Conservation (phyloP, 2,329 filamentous ascomycete genomes). For the Ilyonectria mors-panacis region DNA sequence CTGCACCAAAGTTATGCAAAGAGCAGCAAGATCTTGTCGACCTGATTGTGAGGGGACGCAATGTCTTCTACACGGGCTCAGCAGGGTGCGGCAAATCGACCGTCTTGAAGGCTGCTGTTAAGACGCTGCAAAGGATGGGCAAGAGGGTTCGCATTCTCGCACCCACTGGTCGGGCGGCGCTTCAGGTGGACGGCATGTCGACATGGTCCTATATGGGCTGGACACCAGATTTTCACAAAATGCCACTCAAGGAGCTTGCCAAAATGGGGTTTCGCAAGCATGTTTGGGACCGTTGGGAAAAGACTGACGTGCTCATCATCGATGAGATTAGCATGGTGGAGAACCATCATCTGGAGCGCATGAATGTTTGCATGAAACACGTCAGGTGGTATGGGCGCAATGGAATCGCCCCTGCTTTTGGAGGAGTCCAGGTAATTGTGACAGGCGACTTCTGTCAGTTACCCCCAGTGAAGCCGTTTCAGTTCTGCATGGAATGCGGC, state of each 20-base stretch:
- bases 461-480: constrained; percentile 71
- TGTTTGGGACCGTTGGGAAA: constrained; percentile 53
- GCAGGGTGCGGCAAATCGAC: constrained; percentile 62
- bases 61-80: constrained; percentile 76
- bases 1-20: constrained; percentile 23
- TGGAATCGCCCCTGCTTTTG: constrained; percentile 38
- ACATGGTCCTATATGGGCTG: constrained; percentile 72
- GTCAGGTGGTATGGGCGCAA: neutral
- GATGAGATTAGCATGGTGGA: constrained; percentile 79
- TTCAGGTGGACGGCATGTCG: constrained; percentile 70
- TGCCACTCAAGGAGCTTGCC: constrained; percentile 12
- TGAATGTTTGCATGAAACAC: constrained; percentile 52
- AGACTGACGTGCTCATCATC: constrained; percentile 71
- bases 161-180: constrained; percentile 72
- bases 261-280: neutral
- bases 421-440: constrained; percentile 46
- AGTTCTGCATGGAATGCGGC: constrained; percentile 40
- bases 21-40: constrained; percentile 52
- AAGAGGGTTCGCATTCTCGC: constrained; percentile 66
- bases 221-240: constrained; percentile 56
- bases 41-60: constrained; percentile 64
- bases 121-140: constrained; percentile 7
- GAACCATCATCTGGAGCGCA: constrained; percentile 54
- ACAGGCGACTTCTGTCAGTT: constrained; percentile 71
- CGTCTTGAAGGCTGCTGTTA: constrained; percentile 42